phyloP scores from a whole-genome alignment of 345 rosid species.

The Citrus cavaleriei region DNA sequence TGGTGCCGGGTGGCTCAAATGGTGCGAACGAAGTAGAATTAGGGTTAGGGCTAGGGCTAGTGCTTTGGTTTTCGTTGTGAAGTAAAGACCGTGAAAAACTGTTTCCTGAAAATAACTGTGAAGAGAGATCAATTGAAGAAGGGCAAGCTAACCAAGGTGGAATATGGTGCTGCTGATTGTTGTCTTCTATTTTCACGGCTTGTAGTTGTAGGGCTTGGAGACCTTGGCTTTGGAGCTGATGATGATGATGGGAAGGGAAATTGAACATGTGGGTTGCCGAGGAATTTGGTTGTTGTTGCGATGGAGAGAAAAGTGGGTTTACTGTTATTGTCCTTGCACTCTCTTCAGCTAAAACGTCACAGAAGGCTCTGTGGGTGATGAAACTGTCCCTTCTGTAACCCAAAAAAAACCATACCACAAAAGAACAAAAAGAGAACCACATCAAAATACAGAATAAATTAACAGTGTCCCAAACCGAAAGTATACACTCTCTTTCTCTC shows the following conservation, averaged over 20 bases:
- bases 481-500: neutral
- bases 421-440: conserved; percentile 33
- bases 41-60: conserved; percentile 29
- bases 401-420: conserved; percentile 21
- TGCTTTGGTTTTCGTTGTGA: conserved; percentile 25
- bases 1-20: conserved; percentile 4
- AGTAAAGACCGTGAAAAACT: conserved; percentile 14
- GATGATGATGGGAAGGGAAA: conserved; percentile 5
- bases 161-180: conserved; percentile 11
- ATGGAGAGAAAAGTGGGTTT: conserved; percentile 21
- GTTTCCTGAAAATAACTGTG: conserved; percentile 17
- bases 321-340: conserved; percentile 29
- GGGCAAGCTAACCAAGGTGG: conserved; percentile 29
- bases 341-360: conserved; percentile 54
- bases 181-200: conserved; percentile 37
- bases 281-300: conserved; percentile 14
- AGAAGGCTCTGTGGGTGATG: conserved; percentile 66
- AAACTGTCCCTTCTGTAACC: conserved; percentile 63
- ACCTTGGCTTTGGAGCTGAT: conserved; percentile 11
- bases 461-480: conserved; percentile 4
- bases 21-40: conserved; percentile 15
- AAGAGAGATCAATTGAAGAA: conserved; percentile 12
- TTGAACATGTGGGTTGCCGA: conserved; percentile 18
- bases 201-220: conserved; percentile 10
- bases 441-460: conserved; percentile 16